phyloP scores from a whole-genome alignment of 202 grass and related monocot species.

The Cymbopogon flexuosus region DNA sequence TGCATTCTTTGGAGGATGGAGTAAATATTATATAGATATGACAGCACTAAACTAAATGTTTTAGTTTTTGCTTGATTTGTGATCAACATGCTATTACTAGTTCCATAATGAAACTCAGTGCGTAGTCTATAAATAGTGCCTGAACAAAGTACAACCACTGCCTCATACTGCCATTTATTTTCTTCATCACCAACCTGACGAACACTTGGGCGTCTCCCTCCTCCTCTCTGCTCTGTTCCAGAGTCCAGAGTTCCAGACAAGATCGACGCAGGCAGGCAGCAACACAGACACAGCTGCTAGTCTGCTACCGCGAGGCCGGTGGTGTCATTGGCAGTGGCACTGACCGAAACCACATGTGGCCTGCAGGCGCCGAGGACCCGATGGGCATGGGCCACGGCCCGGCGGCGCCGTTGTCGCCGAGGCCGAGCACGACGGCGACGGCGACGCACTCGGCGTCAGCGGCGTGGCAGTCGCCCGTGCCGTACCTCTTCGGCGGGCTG shows the following conservation, averaged over 20 bases:
- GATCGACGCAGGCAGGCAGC: background rate
- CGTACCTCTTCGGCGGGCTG: constrained; percentile 81
- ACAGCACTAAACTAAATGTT: background rate
- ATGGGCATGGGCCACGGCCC: constrained; percentile 27
- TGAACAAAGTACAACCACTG: constrained; percentile 1
- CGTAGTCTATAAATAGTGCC: constrained; percentile 22
- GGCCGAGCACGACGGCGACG: constrained; percentile 13
- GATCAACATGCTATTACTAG: background rate
- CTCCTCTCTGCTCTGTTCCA: background rate
- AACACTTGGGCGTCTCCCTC: background rate
- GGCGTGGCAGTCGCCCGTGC: constrained; percentile 60
- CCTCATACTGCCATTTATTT: background rate
- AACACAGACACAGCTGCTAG: background rate
- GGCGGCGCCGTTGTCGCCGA: background rate
- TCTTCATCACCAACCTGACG: background rate
- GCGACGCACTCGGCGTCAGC: constrained; percentile 22
- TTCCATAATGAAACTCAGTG: background rate
- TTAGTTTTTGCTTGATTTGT: background rate
- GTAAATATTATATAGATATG: background rate
- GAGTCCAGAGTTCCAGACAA: background rate
- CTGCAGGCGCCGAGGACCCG: constrained; percentile 33
- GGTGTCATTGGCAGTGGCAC: background rate
- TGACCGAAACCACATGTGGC: constrained; percentile 43
- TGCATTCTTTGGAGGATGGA: no score
- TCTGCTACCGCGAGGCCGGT: background rate